These are phyloP conservation scores for Blastobotrys americana DNA, from an alignment of 805 yeast genomes.

Conservation along the genomic window DNA sequence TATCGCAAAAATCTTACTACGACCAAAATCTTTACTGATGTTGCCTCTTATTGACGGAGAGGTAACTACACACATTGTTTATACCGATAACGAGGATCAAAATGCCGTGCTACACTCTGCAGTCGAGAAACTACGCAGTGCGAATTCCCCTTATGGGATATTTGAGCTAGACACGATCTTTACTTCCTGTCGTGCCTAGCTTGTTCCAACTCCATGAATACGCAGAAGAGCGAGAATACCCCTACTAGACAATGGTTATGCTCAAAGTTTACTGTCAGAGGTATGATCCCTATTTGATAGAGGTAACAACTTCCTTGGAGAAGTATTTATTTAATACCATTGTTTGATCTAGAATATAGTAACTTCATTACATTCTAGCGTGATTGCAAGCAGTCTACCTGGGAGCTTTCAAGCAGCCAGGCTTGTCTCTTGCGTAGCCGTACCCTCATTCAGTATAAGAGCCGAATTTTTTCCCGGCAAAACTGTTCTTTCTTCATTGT, in stretches of 20 bases:
- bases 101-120: background rate
- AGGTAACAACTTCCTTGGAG: too few relatives aligned
- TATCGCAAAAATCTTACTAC: background rate
- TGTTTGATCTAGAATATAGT: too few relatives aligned
- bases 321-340: too few relatives aligned
- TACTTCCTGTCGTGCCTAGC: background rate
- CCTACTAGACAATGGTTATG: too few relatives aligned
- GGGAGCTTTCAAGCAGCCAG: too few relatives aligned
- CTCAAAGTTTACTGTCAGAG: too few relatives aligned
- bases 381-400: too few relatives aligned
- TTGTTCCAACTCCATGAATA: too few relatives aligned
- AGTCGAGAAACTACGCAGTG: background rate
- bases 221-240: too few relatives aligned
- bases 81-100: background rate
- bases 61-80: background rate
- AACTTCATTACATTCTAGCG: too few relatives aligned
- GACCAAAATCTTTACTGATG: background rate
- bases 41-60: background rate
- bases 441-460: background rate
- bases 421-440: too few relatives aligned
- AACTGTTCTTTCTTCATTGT: background rate
- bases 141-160: background rate
- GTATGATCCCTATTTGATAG: too few relatives aligned
- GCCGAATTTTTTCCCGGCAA: background rate
- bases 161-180: background rate